phyloP scores from a whole-genome alignment of 495 filamentous ascomycete genomes.

The Clavariopsis aquatica region DNA sequence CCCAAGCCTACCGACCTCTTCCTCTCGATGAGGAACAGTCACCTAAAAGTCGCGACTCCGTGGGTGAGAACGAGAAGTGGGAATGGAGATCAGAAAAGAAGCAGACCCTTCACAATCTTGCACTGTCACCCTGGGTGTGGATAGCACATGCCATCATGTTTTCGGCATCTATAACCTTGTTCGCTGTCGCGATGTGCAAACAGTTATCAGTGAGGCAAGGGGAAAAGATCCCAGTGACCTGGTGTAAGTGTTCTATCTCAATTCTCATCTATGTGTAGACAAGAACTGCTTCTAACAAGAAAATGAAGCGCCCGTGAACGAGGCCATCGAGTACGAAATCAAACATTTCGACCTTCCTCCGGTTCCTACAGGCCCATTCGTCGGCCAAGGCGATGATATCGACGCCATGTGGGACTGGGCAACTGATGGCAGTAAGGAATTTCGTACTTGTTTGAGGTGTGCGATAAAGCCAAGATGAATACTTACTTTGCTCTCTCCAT shows the following conservation, averaged over 20 bases:
- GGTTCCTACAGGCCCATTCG: constrained; percentile 13
- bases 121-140: constrained; percentile 19
- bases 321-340: constrained; percentile 23
- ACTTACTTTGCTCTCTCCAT: neutral
- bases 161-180: constrained; percentile 16
- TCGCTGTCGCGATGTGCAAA: constrained; percentile 13
- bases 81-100: constrained; percentile 12
- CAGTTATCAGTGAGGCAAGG: constrained; percentile 1
- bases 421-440: constrained; percentile 15
- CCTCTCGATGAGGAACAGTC: constrained; percentile 3
- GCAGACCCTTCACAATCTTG: neutral
- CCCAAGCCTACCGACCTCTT: constrained; percentile 10
- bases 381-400: constrained; percentile 13
- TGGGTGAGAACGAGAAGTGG: constrained; percentile 16
- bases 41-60: constrained; percentile 1
- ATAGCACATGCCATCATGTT: constrained; percentile 13
- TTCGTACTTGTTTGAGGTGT: too few relatives aligned
- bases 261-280: constrained; percentile 3
- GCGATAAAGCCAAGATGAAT: too few relatives aligned
- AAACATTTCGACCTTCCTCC: constrained; percentile 21
- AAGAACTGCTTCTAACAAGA: too few relatives aligned
- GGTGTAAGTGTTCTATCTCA: constrained; percentile 7
- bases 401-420: constrained; percentile 22
- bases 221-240: constrained; percentile 20
- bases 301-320: constrained; percentile 14